A percentile compares a stretch with the other conserved stretches of the same genome.
Conservation (phyloP, 371 early-diverging fungal species). For the Polyrhizophydium stewartii region DNA sequence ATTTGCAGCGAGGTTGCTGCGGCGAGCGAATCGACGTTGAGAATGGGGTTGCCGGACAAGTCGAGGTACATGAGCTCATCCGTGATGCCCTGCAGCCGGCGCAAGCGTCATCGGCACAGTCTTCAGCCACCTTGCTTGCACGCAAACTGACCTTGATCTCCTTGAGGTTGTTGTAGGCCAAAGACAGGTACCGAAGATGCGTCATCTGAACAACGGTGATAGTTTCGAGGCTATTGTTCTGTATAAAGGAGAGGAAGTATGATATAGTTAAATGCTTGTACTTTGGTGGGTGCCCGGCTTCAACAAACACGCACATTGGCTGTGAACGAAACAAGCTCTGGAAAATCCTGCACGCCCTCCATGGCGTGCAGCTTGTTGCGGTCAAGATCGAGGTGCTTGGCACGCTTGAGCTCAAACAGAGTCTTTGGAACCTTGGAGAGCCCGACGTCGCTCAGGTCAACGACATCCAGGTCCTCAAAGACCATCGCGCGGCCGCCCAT, state of each 20-base stretch:
- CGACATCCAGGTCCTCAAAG: conserved; percentile 11
- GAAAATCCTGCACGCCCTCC: neutral
- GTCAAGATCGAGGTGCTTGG: conserved; percentile 3
- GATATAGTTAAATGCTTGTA: too few relatives aligned
- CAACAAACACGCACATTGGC: too few relatives aligned
- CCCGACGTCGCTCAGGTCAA: conserved; percentile 7
- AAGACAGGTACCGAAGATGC: conserved; percentile 16
- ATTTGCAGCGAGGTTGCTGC: conserved; percentile 5
- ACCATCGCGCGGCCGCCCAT: neutral
- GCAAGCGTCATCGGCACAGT: neutral
- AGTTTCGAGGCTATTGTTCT: conserved; percentile 23
- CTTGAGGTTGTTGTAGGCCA: conserved; percentile 13
- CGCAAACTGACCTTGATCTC: conserved; percentile 12
- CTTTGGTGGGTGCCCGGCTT: too few relatives aligned
- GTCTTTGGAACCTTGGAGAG: conserved; percentile 1
- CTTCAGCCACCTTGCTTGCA: neutral
- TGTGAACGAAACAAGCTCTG: conserved; percentile 6
- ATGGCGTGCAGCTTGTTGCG: neutral
- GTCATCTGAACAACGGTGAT: conserved; percentile 16
- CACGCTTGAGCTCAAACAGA: conserved; percentile 6
- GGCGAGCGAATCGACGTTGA: conserved; percentile 4
- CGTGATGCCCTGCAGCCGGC: conserved; percentile 4
- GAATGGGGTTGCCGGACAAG: conserved; percentile 15
- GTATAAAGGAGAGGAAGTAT: neutral
- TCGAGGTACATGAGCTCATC: conserved; percentile 12